phyloP scores from a whole-genome alignment of 2,329 filamentous ascomycete species.

The Fragosphaeria purpurea region DNA sequence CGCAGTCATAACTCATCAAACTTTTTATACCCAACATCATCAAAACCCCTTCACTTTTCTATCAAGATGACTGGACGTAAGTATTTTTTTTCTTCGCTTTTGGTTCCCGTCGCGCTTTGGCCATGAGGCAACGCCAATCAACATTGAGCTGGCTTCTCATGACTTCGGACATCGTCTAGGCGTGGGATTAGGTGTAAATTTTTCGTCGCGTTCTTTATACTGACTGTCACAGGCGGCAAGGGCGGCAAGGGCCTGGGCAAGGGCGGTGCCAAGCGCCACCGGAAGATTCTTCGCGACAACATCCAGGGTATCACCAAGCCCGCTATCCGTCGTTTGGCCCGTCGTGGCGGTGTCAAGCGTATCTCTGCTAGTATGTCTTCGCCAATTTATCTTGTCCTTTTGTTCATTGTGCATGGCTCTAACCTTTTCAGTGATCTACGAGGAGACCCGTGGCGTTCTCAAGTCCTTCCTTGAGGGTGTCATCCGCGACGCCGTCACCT shows the following conservation, averaged over 20 bases:
- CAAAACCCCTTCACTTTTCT: slow-evolving; percentile 23
- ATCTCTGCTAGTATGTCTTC: slow-evolving; percentile 74
- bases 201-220: slow-evolving; percentile 28
- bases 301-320: slow-evolving; percentile 99
- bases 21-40: slow-evolving; percentile 18
- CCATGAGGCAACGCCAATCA: not conserved
- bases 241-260: slow-evolving; percentile 97
- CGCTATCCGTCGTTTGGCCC: slow-evolving; percentile 94
- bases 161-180: no score
- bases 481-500: slow-evolving; percentile 68
- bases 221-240: slow-evolving; percentile 62
- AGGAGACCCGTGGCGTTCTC: slow-evolving; percentile 67
- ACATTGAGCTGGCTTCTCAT: no score
- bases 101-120: not conserved
- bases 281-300: slow-evolving; percentile 99
- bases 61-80: slow-evolving; percentile 65
- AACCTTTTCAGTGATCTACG: slow-evolving; percentile 54
- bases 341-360: slow-evolving; percentile 99
- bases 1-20: slow-evolving; percentile 17
- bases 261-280: slow-evolving; percentile 96
- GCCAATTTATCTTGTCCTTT: no score
- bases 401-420: not conserved
- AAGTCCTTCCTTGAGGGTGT: slow-evolving; percentile 71
- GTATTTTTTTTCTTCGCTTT: slow-evolving; percentile 25
- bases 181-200: no score